A percentile compares a stretch with the other conserved stretches of the same genome.
Evolutionary conservation across 768 basidiomycete genomes (phyloP).

Genomic region (Suillus decipiens): DNA sequence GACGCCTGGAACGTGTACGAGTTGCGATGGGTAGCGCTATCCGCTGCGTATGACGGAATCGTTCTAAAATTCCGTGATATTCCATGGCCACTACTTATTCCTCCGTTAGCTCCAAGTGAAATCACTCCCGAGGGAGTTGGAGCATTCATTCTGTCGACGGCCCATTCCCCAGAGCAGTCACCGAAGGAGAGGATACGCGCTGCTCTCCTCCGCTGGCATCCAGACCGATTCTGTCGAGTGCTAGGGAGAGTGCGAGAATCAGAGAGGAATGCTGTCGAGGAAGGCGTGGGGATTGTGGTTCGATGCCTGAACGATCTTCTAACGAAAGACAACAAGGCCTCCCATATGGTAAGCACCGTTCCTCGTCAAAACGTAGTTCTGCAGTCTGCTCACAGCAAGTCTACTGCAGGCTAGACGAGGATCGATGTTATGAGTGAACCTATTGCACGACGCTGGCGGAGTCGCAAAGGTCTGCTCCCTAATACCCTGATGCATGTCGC

Average conservation of each 20-base stretch:
- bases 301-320: constrained; percentile 69
- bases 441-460: not conserved
- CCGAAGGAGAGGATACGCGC: constrained; percentile 66
- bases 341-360: constrained; percentile 20
- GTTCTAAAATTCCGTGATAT: constrained; percentile 57
- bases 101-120: constrained; percentile 47
- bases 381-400: not conserved
- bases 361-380: not conserved
- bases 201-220: constrained; percentile 79
- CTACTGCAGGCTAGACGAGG: constrained; percentile 22
- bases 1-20: constrained; percentile 71
- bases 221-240: constrained; percentile 69
- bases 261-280: constrained; percentile 57
- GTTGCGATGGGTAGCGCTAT: constrained; percentile 57
- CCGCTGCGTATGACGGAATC: constrained; percentile 39
- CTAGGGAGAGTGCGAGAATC: constrained; percentile 50
- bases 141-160: constrained; percentile 62
- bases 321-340: constrained; percentile 36
- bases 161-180: constrained; percentile 58
- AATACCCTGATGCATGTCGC: not conserved
- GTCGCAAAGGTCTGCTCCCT: not conserved
- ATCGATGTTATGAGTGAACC: not conserved
- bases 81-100: constrained; percentile 66
- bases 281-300: constrained; percentile 64
- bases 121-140: constrained; percentile 57